A percentile compares a stretch with the other conserved stretches of the same genome.
These are phyloP conservation scores for Microsporum canis DNA, from an alignment of 2,329 filamentous ascomycete genomes.

Conservation along the genomic window DNA sequence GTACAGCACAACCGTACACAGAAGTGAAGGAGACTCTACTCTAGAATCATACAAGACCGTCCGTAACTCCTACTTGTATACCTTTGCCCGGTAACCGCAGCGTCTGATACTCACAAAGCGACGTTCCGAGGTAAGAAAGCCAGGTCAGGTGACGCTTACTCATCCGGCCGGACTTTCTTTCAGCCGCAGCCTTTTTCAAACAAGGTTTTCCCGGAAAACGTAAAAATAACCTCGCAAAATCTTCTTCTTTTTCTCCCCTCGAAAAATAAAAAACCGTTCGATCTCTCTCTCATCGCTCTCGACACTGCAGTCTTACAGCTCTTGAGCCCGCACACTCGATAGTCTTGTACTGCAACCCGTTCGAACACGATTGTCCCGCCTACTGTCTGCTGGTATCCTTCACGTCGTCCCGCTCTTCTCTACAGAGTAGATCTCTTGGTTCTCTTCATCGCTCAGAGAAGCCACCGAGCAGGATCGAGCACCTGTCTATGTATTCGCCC, in stretches of 20 bases:
- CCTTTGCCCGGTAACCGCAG: too few relatives aligned
- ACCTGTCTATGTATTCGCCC: conserved; percentile 98
- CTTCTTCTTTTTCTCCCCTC: not conserved
- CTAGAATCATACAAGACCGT: too few relatives aligned
- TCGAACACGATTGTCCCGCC: not conserved
- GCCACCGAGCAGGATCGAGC: conserved; percentile 26
- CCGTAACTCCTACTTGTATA: too few relatives aligned
- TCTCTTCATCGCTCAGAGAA: conserved; percentile 28
- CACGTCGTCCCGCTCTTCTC: not conserved
- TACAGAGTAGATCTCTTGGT: conserved; percentile 8
- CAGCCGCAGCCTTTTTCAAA: not conserved
- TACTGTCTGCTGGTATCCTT: not conserved
- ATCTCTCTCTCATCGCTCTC: not conserved
- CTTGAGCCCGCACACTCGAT: not conserved
- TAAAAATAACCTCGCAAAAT: not conserved
- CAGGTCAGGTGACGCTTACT: not conserved
- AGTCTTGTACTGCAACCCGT: not conserved
- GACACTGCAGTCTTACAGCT: not conserved
- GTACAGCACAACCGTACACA: too few relatives aligned
- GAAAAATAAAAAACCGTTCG: not conserved
- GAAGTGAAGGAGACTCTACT: too few relatives aligned
- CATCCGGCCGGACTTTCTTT: not conserved
- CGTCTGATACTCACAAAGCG: too few relatives aligned
- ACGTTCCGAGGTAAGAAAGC: too few relatives aligned
- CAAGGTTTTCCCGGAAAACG: too few relatives aligned